Percentiles rank a stretch among this genome's conserved stretches.
Evolutionary conservation across 1,284 basidiomycete species (phyloP).

Genomic region (Tylopilus orsonianus): DNA sequence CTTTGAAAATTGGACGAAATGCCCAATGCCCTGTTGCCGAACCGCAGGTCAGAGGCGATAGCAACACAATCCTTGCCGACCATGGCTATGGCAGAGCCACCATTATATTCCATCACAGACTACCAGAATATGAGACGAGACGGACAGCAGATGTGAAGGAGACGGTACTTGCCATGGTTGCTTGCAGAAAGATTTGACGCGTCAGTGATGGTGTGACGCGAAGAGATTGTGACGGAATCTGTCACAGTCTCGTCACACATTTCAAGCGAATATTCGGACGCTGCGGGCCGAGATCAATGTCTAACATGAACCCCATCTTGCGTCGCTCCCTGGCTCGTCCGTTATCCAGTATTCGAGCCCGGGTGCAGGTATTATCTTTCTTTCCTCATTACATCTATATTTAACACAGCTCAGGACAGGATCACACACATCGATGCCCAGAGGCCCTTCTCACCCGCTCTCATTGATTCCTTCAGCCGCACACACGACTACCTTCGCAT

Average conservation of each 20-base stretch:
- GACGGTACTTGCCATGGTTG: slow-evolving; percentile 29
- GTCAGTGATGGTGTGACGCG: slow-evolving; percentile 27
- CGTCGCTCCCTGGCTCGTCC: slow-evolving; percentile 12
- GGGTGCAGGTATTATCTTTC: slow-evolving; percentile 17
- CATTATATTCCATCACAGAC: slow-evolving; percentile 89
- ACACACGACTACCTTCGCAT: slow-evolving; percentile 84
- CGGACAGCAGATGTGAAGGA: background rate
- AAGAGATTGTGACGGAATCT: slow-evolving; percentile 7
- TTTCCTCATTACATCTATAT: fast-evolving
- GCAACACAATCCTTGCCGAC: slow-evolving; percentile 98
- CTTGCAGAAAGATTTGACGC: slow-evolving; percentile 19
- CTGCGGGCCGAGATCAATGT: background rate
- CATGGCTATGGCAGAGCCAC: slow-evolving; percentile 99
- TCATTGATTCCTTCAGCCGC: slow-evolving; percentile 69
- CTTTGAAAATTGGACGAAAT: slow-evolving; percentile 95
- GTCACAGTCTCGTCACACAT: slow-evolving; percentile 10
- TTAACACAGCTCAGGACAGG: slow-evolving; percentile 28
- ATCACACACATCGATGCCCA: slow-evolving; percentile 54
- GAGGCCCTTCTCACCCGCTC: slow-evolving; percentile 47
- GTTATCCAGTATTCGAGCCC: slow-evolving; percentile 21
- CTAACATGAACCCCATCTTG: slow-evolving; percentile 18
- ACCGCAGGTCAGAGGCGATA: slow-evolving; percentile 92
- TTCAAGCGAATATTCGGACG: slow-evolving; percentile 11
- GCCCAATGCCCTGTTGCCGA: slow-evolving; percentile 89
- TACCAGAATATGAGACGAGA: slow-evolving; percentile 30